phyloP scores from a whole-genome alignment of 352 stramenopile genomes.

The Nothophytophthora sp. region DNA sequence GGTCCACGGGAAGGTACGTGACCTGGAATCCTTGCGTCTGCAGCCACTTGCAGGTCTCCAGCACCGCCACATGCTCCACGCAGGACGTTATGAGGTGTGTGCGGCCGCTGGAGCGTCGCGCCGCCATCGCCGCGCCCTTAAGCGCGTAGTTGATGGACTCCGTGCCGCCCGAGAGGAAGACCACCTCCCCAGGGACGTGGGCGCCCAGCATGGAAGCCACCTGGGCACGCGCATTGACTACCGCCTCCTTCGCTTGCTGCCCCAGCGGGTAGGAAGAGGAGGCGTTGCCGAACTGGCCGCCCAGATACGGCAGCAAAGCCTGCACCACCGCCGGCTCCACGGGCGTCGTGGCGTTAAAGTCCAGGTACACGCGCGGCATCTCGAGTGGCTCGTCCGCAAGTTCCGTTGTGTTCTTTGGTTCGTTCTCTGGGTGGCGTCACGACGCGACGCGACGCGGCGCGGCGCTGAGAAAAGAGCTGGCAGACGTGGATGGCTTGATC shows the following conservation, averaged over 20 bases:
- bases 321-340: conserved; percentile 85
- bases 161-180: conserved; percentile 82
- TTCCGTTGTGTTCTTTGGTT: no score
- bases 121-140: conserved; percentile 55
- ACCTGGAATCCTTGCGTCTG: conserved; percentile 66
- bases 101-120: conserved; percentile 26
- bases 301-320: conserved; percentile 93
- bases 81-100: conserved; percentile 92
- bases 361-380: conserved; percentile 88
- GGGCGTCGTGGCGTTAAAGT: conserved; percentile 98
- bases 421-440: no score
- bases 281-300: conserved; percentile 94
- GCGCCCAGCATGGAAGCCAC: conserved; percentile 83
- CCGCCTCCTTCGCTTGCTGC: conserved; percentile 66
- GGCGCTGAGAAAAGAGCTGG: no score
- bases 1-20: conserved; percentile 68
- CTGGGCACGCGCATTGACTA: conserved; percentile 80
- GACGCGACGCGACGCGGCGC: no score
- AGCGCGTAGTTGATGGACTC: conserved; percentile 91
- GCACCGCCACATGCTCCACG: conserved; percentile 95
- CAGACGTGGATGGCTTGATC: no score
- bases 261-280: conserved; percentile 90
- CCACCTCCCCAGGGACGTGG: conserved; percentile 31
- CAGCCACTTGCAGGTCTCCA: conserved; percentile 75
- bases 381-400: no score